Evolutionary conservation across 2,329 filamentous ascomycete species (phyloP).

Genomic region (Diaporthe amygdali): DNA sequence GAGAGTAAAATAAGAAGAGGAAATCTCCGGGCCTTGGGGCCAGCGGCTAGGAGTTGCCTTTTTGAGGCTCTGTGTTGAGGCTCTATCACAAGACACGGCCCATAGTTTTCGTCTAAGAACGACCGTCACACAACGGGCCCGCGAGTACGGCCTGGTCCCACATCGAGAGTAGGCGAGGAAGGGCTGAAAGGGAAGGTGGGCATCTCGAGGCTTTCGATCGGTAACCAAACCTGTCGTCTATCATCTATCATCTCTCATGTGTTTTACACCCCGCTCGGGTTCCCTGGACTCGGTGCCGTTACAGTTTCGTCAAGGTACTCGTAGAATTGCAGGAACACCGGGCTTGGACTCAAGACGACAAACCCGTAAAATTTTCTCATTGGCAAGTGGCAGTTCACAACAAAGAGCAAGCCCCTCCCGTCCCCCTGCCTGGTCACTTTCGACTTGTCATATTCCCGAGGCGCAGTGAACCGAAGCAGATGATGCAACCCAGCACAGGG

Average conservation of each 20-base stretch:
- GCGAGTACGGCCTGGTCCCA: constrained; percentile 7
- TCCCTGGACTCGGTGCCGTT: background rate
- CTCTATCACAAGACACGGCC: background rate
- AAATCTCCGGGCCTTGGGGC: background rate
- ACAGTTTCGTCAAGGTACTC: background rate
- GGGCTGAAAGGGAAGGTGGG: background rate
- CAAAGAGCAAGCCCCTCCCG: background rate
- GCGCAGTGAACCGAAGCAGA: background rate
- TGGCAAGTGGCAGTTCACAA: background rate
- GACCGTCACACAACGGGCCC: too few relatives aligned
- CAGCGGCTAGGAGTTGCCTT: background rate
- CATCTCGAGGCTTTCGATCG: background rate
- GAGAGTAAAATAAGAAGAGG: too few relatives aligned
- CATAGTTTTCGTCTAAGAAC: too few relatives aligned
- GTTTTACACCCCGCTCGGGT: background rate
- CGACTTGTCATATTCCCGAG: constrained; percentile 4
- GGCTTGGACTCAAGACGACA: background rate
- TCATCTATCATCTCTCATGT: background rate
- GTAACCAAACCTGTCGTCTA: background rate
- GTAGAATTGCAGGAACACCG: background rate
- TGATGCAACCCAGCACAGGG: background rate
- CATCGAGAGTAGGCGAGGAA: background rate
- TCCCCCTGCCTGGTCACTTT: background rate
- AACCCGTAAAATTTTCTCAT: background rate
- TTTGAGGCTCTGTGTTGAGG: constrained; percentile 13